These are phyloP conservation scores for Castanospermum australe DNA, from an alignment of 306 rosid genomes.

Conservation along the genomic window DNA sequence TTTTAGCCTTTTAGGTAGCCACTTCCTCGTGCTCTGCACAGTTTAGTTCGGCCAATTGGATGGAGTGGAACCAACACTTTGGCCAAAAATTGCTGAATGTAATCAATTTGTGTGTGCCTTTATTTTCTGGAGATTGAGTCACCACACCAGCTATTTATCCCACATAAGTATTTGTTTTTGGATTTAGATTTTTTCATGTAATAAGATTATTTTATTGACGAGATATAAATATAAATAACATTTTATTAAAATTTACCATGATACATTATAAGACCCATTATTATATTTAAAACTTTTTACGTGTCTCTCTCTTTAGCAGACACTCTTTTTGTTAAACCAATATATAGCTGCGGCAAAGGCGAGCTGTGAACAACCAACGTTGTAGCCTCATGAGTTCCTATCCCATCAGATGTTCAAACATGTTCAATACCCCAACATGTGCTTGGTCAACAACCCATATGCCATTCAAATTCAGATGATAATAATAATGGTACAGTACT, in stretches of 20 bases:
- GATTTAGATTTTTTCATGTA: too few relatives aligned
- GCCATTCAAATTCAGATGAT: constrained; percentile 35
- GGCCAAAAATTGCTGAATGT: neutral
- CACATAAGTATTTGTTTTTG: too few relatives aligned
- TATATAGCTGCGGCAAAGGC: constrained; percentile 11
- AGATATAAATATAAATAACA: too few relatives aligned
- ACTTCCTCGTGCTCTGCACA: constrained; percentile 13
- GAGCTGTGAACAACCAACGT: constrained; percentile 22
- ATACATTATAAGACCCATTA: too few relatives aligned
- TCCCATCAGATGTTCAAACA: constrained; percentile 22
- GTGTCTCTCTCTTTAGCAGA: too few relatives aligned
- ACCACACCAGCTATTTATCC: neutral
- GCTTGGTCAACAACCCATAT: constrained; percentile 45
- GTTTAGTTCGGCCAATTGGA: neutral
- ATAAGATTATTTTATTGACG: too few relatives aligned
- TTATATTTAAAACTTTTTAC: too few relatives aligned
- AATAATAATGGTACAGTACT: constrained; percentile 28
- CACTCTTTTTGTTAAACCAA: too few relatives aligned
- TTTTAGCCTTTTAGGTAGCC: constrained; percentile 18
- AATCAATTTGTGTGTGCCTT: neutral
- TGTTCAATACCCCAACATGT: constrained; percentile 34
- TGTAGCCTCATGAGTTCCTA: constrained; percentile 30
- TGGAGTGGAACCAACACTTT: neutral
- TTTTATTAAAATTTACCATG: too few relatives aligned
- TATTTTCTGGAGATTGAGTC: constrained; percentile 20